A percentile compares a stretch with the other conserved stretches of the same genome.
These are phyloP conservation scores for Leishmania turanica DNA, from an alignment of 208 protist species.

Conservation along the genomic window DNA sequence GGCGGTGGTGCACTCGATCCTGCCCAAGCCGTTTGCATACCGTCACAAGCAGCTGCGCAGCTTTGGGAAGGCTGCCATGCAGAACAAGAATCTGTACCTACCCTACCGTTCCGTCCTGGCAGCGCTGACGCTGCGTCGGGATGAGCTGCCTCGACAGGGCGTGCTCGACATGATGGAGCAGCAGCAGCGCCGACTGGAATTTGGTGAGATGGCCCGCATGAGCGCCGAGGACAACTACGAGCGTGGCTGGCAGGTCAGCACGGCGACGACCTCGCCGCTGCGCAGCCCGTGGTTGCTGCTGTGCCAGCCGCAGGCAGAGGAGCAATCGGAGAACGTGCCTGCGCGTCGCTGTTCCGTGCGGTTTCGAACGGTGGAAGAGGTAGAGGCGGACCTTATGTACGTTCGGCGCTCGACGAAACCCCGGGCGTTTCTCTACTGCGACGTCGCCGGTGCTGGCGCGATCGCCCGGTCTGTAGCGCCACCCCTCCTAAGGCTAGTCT, in stretches of 20 bases:
- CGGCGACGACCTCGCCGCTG: conserved; percentile 15
- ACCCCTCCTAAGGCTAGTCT: conserved; percentile 41
- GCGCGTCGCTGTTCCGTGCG: conserved; percentile 20
- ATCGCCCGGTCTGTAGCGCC: conserved; percentile 28
- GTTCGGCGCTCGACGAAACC: conserved; percentile 14
- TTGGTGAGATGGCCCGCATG: conserved; percentile 67
- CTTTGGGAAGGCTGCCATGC: conserved; percentile 7
- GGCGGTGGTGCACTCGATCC: conserved; percentile 73
- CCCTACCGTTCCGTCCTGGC: conserved; percentile 42
- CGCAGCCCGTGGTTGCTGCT: conserved; percentile 64
- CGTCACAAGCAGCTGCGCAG: conserved; percentile 47
- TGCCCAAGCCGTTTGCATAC: conserved; percentile 76
- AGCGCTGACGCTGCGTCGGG: conserved; percentile 35
- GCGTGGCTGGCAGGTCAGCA: conserved; percentile 20
- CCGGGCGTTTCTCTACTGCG: conserved; percentile 69
- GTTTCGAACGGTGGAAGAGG: conserved; percentile 28
- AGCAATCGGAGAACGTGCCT: conserved; percentile 11
- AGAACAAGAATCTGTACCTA: conserved; percentile 18
- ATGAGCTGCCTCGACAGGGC: conserved; percentile 48
- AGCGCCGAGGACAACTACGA: conserved; percentile 55
- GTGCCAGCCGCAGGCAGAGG: conserved; percentile 32
- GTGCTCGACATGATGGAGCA: conserved; percentile 69
- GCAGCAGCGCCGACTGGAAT: conserved; percentile 54
- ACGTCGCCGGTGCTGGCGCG: conserved; percentile 28
- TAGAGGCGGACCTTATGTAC: conserved; percentile 29